Conservation (phyloP, 2,329 filamentous ascomycete species). For the Aspergillus sergii region DNA sequence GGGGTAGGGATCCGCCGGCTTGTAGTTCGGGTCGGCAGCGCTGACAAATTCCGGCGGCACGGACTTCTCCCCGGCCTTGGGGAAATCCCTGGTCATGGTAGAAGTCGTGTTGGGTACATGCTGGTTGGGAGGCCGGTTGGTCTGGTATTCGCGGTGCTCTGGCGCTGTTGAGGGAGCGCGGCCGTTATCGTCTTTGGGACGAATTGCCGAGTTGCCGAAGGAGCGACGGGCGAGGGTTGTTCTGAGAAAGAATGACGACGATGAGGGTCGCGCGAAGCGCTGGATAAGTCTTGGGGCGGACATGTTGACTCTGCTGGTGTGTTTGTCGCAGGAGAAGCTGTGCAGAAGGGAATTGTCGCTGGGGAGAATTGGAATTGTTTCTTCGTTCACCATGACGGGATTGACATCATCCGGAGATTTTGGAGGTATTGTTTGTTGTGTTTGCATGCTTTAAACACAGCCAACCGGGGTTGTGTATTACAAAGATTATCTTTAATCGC, state of each 20-base stretch:
- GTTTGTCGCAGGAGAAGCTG: conserved; percentile 5
- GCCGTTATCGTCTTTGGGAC: conserved; percentile 48
- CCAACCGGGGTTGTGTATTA: conserved; percentile 15
- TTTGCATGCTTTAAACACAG: conserved; percentile 32
- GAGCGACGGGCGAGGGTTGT: conserved; percentile 28
- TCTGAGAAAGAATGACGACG: conserved; percentile 26
- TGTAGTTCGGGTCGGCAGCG: too few species aligned
- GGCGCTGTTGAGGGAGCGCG: conserved; percentile 32
- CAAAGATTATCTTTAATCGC: conserved; percentile 6
- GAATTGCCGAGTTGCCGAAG: conserved; percentile 36
- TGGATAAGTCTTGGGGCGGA: conserved; percentile 47
- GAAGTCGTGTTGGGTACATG: too few species aligned
- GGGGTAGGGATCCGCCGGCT: conserved; percentile 61
- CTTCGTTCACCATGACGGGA: conserved; percentile 25
- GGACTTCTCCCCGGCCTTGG: too few species aligned
- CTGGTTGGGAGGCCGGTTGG: too few species aligned
- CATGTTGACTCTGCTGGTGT: conserved; percentile 39
- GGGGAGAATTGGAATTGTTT: conserved; percentile 1
- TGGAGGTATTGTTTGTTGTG: conserved; percentile 33
- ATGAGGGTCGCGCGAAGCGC: conserved; percentile 48
- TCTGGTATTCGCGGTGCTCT: too few species aligned
- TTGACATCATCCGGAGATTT: conserved; percentile 43
- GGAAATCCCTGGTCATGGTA: too few species aligned
- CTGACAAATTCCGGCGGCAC: too few species aligned
- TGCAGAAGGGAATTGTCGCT: conserved; percentile 6